Evolutionary conservation across 768 basidiomycete species (phyloP).

Genomic region (Tylopilus rubrobrunneus): DNA sequence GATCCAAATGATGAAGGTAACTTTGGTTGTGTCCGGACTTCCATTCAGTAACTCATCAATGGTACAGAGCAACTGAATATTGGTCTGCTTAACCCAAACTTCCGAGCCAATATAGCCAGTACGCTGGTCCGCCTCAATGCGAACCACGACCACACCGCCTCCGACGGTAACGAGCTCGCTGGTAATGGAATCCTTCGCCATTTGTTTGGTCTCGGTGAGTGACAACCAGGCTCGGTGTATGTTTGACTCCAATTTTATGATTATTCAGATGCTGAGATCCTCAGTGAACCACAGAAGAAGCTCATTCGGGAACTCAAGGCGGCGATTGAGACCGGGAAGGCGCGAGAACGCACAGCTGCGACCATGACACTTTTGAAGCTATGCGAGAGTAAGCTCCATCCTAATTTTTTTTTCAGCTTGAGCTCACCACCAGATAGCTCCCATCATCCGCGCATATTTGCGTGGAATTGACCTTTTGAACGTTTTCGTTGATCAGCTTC

Average conservation of each 20-base stretch:
- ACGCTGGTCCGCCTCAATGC: neutral
- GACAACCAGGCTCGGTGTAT: neutral
- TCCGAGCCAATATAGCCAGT: neutral
- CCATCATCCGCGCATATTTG: constrained; percentile 6
- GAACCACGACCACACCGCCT: too few species aligned
- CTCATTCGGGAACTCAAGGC: neutral
- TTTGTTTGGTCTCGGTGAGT: neutral
- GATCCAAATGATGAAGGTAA: neutral
- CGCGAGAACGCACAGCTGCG: neutral
- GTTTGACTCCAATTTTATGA: neutral
- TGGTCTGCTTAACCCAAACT: too few species aligned
- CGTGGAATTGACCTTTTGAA: constrained; percentile 1
- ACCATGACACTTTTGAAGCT: neutral
- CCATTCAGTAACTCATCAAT: neutral
- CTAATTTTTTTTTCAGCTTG: neutral
- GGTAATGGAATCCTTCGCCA: neutral
- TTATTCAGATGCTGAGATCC: neutral
- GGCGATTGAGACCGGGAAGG: neutral
- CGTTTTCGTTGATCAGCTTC: constrained; percentile 11
- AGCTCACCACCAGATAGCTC: neutral
- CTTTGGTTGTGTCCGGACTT: neutral
- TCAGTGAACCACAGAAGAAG: neutral
- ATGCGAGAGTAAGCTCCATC: neutral
- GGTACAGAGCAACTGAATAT: too few species aligned
- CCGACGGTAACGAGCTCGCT: neutral